Percentiles rank a stretch among this genome's conserved stretches.
phyloP scores from a whole-genome alignment of 148 eudicot species.

The Fagopyrum tataricum region DNA sequence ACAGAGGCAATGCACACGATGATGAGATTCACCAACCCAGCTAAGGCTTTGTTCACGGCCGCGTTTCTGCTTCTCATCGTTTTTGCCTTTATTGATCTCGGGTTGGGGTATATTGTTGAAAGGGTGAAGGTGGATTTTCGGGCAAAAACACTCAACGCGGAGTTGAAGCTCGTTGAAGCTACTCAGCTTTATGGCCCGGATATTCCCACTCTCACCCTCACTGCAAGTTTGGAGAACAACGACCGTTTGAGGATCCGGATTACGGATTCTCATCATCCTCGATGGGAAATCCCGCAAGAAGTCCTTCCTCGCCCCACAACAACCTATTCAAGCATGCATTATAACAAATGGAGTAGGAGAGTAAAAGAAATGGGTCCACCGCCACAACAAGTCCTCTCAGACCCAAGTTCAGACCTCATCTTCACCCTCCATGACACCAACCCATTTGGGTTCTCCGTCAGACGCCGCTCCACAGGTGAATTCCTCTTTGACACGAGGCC shows the following conservation, averaged over 20 bases:
- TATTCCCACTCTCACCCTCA: slow-evolving; percentile 1
- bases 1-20: too few species aligned
- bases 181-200: slow-evolving; percentile 26
- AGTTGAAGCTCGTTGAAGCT: slow-evolving; percentile 18
- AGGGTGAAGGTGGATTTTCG: background rate
- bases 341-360: background rate
- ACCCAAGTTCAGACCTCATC: slow-evolving; percentile 47
- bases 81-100: background rate
- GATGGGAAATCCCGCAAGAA: slow-evolving; percentile 63
- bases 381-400: slow-evolving; percentile 13
- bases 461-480: slow-evolving; percentile 46
- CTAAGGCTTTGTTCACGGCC: too few species aligned
- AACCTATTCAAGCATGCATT: slow-evolving; percentile 3
- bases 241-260: slow-evolving; percentile 50
- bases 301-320: slow-evolving; percentile 21
- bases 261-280: slow-evolving; percentile 39
- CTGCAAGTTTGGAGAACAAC: slow-evolving; percentile 26
- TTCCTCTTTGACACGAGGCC: slow-evolving; percentile 33
- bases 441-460: slow-evolving; percentile 65
- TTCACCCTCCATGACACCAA: slow-evolving; percentile 60
- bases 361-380: too few species aligned
- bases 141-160: slow-evolving; percentile 16
- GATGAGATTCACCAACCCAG: too few species aligned
- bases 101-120: slow-evolving; percentile 18
- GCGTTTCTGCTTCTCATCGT: background rate